These are phyloP conservation scores for Mortierella claussenii DNA, from an alignment of 192 early-diverging fungal species.

Conservation along the genomic window DNA sequence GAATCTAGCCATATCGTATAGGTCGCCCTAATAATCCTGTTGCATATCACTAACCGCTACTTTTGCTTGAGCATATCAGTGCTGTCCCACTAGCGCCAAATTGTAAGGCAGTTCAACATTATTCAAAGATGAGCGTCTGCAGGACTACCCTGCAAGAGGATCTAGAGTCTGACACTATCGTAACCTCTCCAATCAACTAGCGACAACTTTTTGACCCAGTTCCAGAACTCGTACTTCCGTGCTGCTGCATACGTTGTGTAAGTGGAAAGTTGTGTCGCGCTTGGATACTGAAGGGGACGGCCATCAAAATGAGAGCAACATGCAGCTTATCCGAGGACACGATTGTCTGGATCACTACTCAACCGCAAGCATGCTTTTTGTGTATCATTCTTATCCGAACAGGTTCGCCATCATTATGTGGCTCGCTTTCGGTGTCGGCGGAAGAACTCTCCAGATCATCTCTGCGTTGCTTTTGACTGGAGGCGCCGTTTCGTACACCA, in stretches of 20 bases:
- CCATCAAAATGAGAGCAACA: too few relatives aligned
- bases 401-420: constrained; percentile 64
- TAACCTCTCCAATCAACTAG: constrained; percentile 22
- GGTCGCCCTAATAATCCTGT: too few relatives aligned
- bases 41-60: not conserved
- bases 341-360: too few relatives aligned
- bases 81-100: constrained; percentile 60
- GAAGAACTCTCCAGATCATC: constrained; percentile 20
- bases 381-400: not conserved
- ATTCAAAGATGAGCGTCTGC: constrained; percentile 1
- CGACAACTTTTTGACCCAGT: constrained; percentile 56
- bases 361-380: not conserved
- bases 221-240: constrained; percentile 64
- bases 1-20: too few relatives aligned
- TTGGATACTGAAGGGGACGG: too few relatives aligned
- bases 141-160: too few relatives aligned
- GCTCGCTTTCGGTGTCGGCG: constrained; percentile 46
- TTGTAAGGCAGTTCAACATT: constrained; percentile 57
- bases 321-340: too few relatives aligned
- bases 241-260: constrained; percentile 61
- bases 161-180: too few relatives aligned
- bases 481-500: constrained; percentile 50
- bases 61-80: constrained; percentile 15
- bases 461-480: constrained; percentile 52
- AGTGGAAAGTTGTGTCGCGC: too few relatives aligned